Evolutionary conservation across 495 filamentous ascomycete genomes (phyloP).

Genomic region (Aspergillus conjunctus): DNA sequence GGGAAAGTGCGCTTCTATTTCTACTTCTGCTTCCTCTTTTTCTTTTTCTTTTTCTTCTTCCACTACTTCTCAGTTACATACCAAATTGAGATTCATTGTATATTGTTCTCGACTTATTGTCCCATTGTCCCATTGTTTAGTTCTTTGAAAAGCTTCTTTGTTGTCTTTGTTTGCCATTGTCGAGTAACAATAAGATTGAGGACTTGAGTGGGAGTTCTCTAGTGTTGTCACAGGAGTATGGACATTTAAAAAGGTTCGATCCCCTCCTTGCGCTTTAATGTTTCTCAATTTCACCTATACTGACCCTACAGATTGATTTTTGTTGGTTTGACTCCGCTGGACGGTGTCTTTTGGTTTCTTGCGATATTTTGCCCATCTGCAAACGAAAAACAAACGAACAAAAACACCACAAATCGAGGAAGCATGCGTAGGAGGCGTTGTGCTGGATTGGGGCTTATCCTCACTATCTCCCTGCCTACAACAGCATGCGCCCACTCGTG

Average conservation of each 20-base stretch:
- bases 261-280: not conserved
- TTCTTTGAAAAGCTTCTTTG: not conserved
- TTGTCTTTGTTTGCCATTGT: not conserved
- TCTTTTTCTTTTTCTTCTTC: not conserved
- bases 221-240: not conserved
- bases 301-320: slow-evolving; percentile 11
- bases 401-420: not conserved
- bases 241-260: not conserved
- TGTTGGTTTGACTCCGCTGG: slow-evolving; percentile 20
- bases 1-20: not conserved
- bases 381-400: slow-evolving; percentile 9
- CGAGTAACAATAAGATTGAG: not conserved
- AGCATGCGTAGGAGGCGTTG: not conserved
- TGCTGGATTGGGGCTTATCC: slow-evolving; percentile 20
- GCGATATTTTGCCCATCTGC: not conserved
- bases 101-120: not conserved
- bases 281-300: not conserved
- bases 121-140: not conserved
- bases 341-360: slow-evolving; percentile 17
- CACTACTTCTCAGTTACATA: too few species aligned
- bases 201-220: not conserved
- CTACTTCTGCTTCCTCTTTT: not conserved
- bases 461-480: slow-evolving; percentile 37
- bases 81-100: too few species aligned
- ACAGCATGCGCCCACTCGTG: slow-evolving; percentile 67